Conservation (phyloP, 1,139 yeast genomes). For the Taphrina betulina region DNA sequence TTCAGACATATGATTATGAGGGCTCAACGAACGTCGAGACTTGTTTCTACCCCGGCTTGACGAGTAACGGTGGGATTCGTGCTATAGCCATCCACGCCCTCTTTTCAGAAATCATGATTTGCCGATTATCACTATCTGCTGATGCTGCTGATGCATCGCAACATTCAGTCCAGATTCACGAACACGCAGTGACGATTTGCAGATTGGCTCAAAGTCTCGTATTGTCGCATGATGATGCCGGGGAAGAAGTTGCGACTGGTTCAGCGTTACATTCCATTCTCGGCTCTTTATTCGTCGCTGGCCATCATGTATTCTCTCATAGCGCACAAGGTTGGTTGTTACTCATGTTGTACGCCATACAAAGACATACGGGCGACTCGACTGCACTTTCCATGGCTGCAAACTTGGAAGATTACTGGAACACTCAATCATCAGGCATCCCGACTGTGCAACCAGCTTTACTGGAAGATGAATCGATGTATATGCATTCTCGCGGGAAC, state of each 20-base stretch:
- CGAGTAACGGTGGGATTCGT: constrained; percentile 13
- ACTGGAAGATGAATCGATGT: no score
- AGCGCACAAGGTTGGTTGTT: constrained; percentile 9
- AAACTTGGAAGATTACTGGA: no score
- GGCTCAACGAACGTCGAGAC: not conserved
- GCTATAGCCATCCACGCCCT: constrained; percentile 22
- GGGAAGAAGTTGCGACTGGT: no score
- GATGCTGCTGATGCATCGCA: constrained; percentile 5
- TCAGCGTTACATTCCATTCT: constrained; percentile 1
- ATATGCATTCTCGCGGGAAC: no score
- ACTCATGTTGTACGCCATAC: no score
- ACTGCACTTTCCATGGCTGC: no score
- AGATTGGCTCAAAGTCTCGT: constrained; percentile 8
- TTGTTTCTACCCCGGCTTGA: constrained; percentile 9
- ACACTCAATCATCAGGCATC: no score
- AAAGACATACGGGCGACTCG: no score
- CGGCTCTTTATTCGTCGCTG: constrained; percentile 13
- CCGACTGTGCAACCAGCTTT: no score
- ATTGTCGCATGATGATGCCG: not conserved
- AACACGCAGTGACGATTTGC: constrained; percentile 26
- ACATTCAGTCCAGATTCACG: constrained; percentile 23
- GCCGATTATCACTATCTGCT: not conserved
- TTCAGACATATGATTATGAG: constrained; percentile 3
- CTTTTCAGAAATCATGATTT: constrained; percentile 21
- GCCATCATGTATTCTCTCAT: constrained; percentile 7